Base-by-base conservation (phyloP, 1,284 basidiomycete species). In the Coniferiporia weirii region DNA sequence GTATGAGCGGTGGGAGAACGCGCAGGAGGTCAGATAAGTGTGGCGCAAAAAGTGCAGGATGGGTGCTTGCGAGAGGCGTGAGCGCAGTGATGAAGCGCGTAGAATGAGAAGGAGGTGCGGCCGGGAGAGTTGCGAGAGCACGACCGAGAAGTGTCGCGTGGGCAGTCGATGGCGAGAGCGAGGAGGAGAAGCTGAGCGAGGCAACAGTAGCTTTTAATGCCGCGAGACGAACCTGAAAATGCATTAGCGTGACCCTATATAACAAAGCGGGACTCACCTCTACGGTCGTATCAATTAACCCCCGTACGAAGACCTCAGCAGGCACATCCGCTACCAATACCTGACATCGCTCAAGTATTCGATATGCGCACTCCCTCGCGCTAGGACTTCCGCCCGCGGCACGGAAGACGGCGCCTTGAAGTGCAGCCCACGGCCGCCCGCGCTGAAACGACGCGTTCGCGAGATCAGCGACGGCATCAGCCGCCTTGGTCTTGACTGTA, bases 371-470 rank as follows among this genome's bases (percentile, higher is more conserved):
- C 43, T 59, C 57, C 20, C 57, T 40, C 17, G 53, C 32, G 8
- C 22, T 48, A 7, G 57, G 19, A 38, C 20, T 47, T 12, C 57
- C 52, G 13, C 57, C 52, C 13, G 56, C 44, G 43, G 61, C 64
- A 19, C 70, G 76, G 66, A 88, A 90, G 0, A 79, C 77, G 61
- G 85, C 85, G 0, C 79, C 81, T 67, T 90, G 87, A 1, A 91
- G 75, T 1, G 84, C 82, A 66, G 89, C 88, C 87, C 89, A 91
- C 2, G 88, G 88, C 15, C 87, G 70, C 1, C 89, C 88, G 1
- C 87, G 77, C 19, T 71, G 69, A 84, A 91, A 89, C 12, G 82
- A 80, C 55, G 87, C 81, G 62, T 85, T 86, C 2, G 87, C 84
- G 38, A 91, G 73, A 66, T 91, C 88, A 59, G 80, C 82, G 27